phyloP scores from a whole-genome alignment of 169 alveolate genomes.

The Plasmodium falciparum region DNA sequence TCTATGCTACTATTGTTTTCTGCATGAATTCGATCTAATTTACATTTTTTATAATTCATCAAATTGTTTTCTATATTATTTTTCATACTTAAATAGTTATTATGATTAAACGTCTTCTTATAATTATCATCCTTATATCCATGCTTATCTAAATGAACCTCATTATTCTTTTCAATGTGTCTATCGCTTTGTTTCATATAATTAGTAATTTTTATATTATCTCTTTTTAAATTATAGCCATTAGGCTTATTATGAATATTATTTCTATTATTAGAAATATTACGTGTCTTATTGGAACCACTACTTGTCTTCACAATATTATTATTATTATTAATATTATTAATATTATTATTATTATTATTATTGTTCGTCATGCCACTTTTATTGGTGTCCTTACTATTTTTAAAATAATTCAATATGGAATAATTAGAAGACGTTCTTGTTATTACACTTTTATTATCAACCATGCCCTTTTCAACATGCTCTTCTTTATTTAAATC shows the following conservation, averaged over 20 bases:
- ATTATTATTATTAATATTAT: not conserved
- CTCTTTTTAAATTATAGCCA: not conserved
- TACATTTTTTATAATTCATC: slow-evolving; percentile 35
- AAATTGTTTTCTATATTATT: slow-evolving; percentile 42
- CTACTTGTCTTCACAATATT: not conserved
- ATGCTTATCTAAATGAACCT: not conserved
- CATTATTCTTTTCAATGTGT: not conserved
- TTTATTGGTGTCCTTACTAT: not conserved
- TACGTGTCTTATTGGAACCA: slow-evolving; percentile 10
- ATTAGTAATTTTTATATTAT: too few species aligned
- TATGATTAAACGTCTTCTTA: slow-evolving; percentile 3
- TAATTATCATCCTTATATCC: not conserved
- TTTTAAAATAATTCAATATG: slow-evolving; percentile 31
- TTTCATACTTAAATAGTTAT: slow-evolving; percentile 39
- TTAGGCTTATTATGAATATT: not conserved
- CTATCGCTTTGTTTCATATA: too few species aligned
- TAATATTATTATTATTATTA: slow-evolving; percentile 12
- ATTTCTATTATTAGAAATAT: not conserved
- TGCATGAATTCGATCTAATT: slow-evolving; percentile 19
- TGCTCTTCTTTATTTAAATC: slow-evolving; percentile 14
- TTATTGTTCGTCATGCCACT: slow-evolving; percentile 3
- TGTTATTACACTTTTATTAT: too few species aligned
- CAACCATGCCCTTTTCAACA: too few species aligned
- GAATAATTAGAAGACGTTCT: slow-evolving; percentile 5
- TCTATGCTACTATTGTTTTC: slow-evolving; percentile 14